Percentiles rank a stretch among this genome's conserved stretches.
These are phyloP conservation scores for Ploettnerulaceae sp. DNA, from an alignment of 2,329 filamentous ascomycete species.

Conservation along the genomic window DNA sequence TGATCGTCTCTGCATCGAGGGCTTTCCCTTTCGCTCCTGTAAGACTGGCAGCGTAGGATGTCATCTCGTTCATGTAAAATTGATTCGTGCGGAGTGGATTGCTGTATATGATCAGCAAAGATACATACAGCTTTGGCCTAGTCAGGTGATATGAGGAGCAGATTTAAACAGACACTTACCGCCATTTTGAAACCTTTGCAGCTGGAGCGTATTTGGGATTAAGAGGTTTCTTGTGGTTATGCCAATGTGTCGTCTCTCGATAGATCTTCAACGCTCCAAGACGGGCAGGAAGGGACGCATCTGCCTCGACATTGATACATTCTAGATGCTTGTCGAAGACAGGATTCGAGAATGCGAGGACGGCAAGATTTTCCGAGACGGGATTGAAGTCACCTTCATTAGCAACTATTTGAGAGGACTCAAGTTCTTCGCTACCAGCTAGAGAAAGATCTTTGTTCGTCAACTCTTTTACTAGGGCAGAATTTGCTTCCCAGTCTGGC, in stretches of 20 bases:
- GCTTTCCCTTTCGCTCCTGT: constrained; percentile 59
- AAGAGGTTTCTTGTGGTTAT: constrained; percentile 51
- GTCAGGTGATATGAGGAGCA: neutral
- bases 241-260: constrained; percentile 54
- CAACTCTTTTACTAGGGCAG: constrained; percentile 31
- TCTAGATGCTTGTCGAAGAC: constrained; percentile 44
- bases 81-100: constrained; percentile 44
- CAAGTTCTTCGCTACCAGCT: constrained; percentile 23
- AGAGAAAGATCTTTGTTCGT: constrained; percentile 33
- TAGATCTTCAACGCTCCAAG: constrained; percentile 37
- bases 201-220: constrained; percentile 39
- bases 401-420: constrained; percentile 15
- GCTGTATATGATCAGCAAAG: constrained; percentile 16
- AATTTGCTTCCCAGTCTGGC: constrained; percentile 27
- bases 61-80: constrained; percentile 62
- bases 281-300: constrained; percentile 25
- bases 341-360: constrained; percentile 45
- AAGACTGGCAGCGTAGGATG: constrained; percentile 64
- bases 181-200: constrained; percentile 38
- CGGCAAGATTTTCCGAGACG: constrained; percentile 22
- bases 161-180: constrained; percentile 22
- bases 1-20: constrained; percentile 60
- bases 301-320: constrained; percentile 38
- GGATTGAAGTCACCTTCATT: constrained; percentile 14
- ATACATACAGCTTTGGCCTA: neutral